A percentile compares a stretch with the other conserved stretches of the same genome.
Evolutionary conservation across 441 rosid species (phyloP).

Genomic region (Euphorbia celastroides): DNA sequence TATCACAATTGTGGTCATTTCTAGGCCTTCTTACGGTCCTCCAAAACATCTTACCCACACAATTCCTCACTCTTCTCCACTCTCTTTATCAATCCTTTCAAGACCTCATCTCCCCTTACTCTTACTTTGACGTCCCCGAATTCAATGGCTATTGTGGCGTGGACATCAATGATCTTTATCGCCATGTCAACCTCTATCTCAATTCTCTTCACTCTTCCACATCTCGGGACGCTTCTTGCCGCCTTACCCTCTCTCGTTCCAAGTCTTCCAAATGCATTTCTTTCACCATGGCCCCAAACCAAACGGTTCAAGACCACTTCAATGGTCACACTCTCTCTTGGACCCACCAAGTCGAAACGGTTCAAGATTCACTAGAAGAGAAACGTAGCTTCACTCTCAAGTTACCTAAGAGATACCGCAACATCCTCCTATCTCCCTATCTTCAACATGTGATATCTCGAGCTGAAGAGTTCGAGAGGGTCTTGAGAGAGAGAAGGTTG

Average conservation of each 20-base stretch:
- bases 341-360: conserved; percentile 44
- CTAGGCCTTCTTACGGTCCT: conserved; percentile 47
- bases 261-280: conserved; percentile 32
- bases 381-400: conserved; percentile 44
- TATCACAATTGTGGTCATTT: conserved; percentile 48
- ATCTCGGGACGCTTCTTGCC: conserved; percentile 28
- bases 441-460: conserved; percentile 30
- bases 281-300: conserved; percentile 42
- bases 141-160: conserved; percentile 46
- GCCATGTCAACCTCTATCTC: conserved; percentile 38
- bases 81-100: conserved; percentile 40
- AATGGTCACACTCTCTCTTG: conserved; percentile 29
- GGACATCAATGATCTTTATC: conserved; percentile 40
- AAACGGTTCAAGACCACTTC: conserved; percentile 31
- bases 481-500: conserved; percentile 38
- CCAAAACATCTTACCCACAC: conserved; percentile 44
- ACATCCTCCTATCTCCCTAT: conserved; percentile 26
- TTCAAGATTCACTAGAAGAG: conserved; percentile 44
- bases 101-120: conserved; percentile 33
- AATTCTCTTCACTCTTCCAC: conserved; percentile 32
- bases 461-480: conserved; percentile 40
- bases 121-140: conserved; percentile 41
- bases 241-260: conserved; percentile 38
- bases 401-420: conserved; percentile 33
- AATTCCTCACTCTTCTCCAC: conserved; percentile 34